phyloP scores from a whole-genome alignment of 1,284 basidiomycete species.

The Ustilago lituana region DNA sequence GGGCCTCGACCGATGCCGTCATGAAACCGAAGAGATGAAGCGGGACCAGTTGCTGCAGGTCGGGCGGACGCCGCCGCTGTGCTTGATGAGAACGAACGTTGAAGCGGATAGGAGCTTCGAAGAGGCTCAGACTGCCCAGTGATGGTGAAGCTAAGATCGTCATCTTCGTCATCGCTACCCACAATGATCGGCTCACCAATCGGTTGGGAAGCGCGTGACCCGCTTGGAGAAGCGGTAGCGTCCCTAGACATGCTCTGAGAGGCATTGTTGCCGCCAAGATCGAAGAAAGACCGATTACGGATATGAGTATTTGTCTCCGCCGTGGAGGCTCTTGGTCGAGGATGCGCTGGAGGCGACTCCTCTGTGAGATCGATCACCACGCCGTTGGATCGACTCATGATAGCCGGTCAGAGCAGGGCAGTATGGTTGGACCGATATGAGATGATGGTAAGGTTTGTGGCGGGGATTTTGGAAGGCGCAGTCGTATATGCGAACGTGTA shows the following conservation, averaged over 20 bases:
- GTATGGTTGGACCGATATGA: background rate
- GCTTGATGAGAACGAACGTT: slow-evolving; percentile 7
- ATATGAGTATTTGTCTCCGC: slow-evolving; percentile 17
- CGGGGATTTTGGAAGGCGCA: slow-evolving; percentile 9
- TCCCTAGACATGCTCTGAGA: too few relatives aligned
- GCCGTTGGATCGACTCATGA: slow-evolving; percentile 13
- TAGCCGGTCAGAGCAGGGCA: too few relatives aligned
- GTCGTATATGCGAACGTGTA: background rate
- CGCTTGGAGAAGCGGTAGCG: slow-evolving; percentile 4
- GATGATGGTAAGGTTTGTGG: slow-evolving; percentile 3
- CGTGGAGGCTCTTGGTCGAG: slow-evolving; percentile 4
- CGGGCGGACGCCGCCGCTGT: slow-evolving; percentile 4
- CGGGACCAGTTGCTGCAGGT: background rate
- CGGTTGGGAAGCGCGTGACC: background rate
- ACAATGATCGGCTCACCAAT: slow-evolving; percentile 25
- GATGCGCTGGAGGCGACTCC: slow-evolving; percentile 49
- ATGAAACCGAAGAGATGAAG: slow-evolving; percentile 24
- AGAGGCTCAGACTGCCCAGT: slow-evolving; percentile 21
- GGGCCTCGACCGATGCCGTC: slow-evolving; percentile 38
- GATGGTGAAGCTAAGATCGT: slow-evolving; percentile 35
- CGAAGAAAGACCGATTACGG: slow-evolving; percentile 19
- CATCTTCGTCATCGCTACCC: slow-evolving; percentile 42
- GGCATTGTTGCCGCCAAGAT: background rate
- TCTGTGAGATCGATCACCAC: slow-evolving; percentile 55
- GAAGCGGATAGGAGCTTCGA: slow-evolving; percentile 7